Base-by-base conservation (phyloP, 305 asterid species). In the Rubia tinctorum region DNA sequence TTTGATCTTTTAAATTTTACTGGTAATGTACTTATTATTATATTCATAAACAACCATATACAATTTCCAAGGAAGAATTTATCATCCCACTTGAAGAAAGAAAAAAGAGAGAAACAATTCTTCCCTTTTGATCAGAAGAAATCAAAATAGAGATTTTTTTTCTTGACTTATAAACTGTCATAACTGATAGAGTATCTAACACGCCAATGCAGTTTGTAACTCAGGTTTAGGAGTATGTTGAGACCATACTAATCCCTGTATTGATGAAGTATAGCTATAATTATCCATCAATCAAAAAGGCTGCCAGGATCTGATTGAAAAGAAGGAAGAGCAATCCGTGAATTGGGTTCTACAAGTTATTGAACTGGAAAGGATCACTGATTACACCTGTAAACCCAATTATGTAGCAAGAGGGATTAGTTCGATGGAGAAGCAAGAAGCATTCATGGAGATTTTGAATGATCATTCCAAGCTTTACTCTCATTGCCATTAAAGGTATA, bases 361-460 rank as follows among this genome's bases (percentile, higher is more conserved):
- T 0, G 91, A 79, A 25, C 85, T 83, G 89, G 83, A 80, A 27
- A 80, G 70, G 43, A 25, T 67, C 0, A 59, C 81, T 0, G 77
- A 77, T 11, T 80, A 77, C 22, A 80, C 86, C 12, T 84, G 83
- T 18, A 64, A 73, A 63, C 81, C 84, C 0, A 86, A 84, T 20
- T 84, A 84, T 42, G 34, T 34, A 0, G 30, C 79, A 0, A 71
- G 68, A 2, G 80, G 79, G 56, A 67, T 8, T 12, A 69, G 60
- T 43, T 65, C 76, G 10, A 78, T 79, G 82, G 51, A 66, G 0
- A 75, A 77, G 20, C 77, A 84, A n/a, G 47, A 17, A 0, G 37
- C 14, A 0, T 80, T 82, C 51, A 59, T 78, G 78, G 43, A 15
- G 4, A 65, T 76, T 0, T 8, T 82, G 69, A 66, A 56, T 0